Base-by-base conservation (phyloP, 2,329 filamentous ascomycete species). In the Clonostachys byssicola region DNA sequence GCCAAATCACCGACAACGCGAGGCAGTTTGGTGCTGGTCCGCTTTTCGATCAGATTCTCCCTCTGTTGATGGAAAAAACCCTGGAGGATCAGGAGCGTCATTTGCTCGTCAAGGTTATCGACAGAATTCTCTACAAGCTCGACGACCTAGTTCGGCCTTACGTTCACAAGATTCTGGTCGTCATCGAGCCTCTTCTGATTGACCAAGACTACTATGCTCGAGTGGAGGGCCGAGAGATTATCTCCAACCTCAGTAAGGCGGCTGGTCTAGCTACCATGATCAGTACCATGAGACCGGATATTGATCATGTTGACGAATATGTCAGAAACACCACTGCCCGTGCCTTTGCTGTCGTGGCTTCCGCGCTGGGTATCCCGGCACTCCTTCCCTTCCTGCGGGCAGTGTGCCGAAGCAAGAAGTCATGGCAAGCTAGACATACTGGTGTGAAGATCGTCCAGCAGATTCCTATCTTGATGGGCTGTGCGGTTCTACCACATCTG, bases 381-480 rank as follows among this genome's bases (percentile, higher is more conserved):
- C 81, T 99, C 42, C 81, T 99, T 23, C 94, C 94, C 3, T 99
- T 99, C 77, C 75, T 99, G 40, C 84, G 92, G 59, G 94, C 95
- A 50, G 94, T 99, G 16, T 99, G 94, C 65, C 86, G 91, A 64
- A 96, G 91, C 72, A 97, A 97, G 71, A 99, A 99, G 70, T 97
- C 94, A 48, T 99, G 94, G 94, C 92, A 97, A 65, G 94, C 94
- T 46, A 81, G 94, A 52, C 94, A 99, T 65, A 99, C 94, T 3
- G 94, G 94, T 72, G 94, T 99, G 54, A 99, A 99, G 75, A 99
- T 99, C 62, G 89, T 99, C 14, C 94, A 99, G 66, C 94, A 99
- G 64, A 97, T 99, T 59, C 92, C 94, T 18, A 99, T 99, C 56
- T 74, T 99, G 6, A 99, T 99, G 94, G 94, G 94, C 30, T 99